Conservation (phyloP, 768 basidiomycete species). For the Coprinellus micaceus region DNA sequence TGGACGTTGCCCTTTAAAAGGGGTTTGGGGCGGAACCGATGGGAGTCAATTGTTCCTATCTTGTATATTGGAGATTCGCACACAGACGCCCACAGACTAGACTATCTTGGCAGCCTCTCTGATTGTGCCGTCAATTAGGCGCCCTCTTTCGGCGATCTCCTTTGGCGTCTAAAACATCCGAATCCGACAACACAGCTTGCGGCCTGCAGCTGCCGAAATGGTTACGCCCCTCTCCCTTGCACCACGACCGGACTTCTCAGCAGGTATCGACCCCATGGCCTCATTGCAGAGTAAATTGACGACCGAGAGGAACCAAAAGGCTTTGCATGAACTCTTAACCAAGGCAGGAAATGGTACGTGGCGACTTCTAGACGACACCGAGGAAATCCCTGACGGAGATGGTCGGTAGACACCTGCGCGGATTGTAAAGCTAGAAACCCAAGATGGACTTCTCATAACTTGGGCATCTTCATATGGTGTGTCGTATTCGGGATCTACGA, state of each 20-base stretch:
- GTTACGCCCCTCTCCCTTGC: neutral
- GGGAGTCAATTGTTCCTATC: too few relatives aligned
- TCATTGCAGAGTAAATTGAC: constrained; percentile 50
- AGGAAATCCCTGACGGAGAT: too few relatives aligned
- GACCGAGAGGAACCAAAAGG: constrained; percentile 61
- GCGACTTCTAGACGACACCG: too few relatives aligned
- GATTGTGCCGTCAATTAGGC: too few relatives aligned
- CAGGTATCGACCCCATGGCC: neutral
- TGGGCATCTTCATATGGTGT: constrained; percentile 88
- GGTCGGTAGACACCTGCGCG: constrained; percentile 71
- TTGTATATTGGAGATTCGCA: too few relatives aligned
- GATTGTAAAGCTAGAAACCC: constrained; percentile 88
- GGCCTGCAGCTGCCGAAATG: neutral
- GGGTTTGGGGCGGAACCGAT: too few relatives aligned
- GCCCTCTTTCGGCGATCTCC: too few relatives aligned
- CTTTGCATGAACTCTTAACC: constrained; percentile 62
- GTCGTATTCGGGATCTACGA: constrained; percentile 11
- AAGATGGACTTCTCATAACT: constrained; percentile 84
- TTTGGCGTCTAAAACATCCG: too few relatives aligned
- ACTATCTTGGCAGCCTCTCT: too few relatives aligned
- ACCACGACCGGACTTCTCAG: neutral
- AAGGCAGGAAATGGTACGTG: constrained; percentile 78
- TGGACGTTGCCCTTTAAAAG: too few relatives aligned
- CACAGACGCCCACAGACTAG: too few relatives aligned
- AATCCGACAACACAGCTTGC: too few relatives aligned